Conservation (phyloP, 305 asterid species). For the Ilex paraguariensis region DNA sequence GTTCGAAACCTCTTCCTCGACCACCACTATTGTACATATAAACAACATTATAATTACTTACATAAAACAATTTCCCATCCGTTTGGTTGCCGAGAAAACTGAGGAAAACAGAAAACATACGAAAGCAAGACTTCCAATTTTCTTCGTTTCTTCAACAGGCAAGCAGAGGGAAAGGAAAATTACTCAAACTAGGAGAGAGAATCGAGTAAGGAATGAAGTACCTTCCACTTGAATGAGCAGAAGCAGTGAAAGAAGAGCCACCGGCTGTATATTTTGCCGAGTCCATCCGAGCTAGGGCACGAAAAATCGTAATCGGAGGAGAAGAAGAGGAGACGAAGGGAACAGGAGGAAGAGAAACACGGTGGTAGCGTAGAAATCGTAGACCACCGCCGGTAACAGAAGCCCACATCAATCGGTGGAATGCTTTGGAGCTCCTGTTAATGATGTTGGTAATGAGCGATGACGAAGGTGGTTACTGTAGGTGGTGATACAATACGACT, state of each 20-base stretch:
- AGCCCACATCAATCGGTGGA: slow-evolving; percentile 26
- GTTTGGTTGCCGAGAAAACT: too few relatives aligned
- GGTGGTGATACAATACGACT: too few relatives aligned
- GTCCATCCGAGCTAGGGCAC: slow-evolving; percentile 30
- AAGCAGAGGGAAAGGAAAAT: background rate
- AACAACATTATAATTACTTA: background rate
- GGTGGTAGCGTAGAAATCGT: slow-evolving; percentile 31
- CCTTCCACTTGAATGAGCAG: slow-evolving; percentile 43
- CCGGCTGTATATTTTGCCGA: slow-evolving; percentile 17
- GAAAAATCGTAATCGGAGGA: slow-evolving; percentile 18
- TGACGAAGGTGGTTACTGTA: too few relatives aligned
- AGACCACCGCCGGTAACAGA: slow-evolving; percentile 19
- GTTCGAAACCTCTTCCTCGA: slow-evolving; percentile 46
- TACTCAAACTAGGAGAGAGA: background rate
- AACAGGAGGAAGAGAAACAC: slow-evolving; percentile 17
- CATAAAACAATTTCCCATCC: background rate
- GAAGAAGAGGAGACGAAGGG: slow-evolving; percentile 16
- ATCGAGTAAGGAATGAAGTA: background rate
- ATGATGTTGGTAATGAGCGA: background rate
- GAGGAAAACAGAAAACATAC: too few relatives aligned
- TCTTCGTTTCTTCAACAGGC: too few relatives aligned
- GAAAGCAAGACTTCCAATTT: too few relatives aligned
- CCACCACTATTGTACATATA: slow-evolving; percentile 28
- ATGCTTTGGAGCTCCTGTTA: too few relatives aligned
- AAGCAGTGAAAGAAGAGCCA: slow-evolving; percentile 34